Conservation (phyloP, 176 grass and related monocot genomes). For the Phyllostachys edulis region DNA sequence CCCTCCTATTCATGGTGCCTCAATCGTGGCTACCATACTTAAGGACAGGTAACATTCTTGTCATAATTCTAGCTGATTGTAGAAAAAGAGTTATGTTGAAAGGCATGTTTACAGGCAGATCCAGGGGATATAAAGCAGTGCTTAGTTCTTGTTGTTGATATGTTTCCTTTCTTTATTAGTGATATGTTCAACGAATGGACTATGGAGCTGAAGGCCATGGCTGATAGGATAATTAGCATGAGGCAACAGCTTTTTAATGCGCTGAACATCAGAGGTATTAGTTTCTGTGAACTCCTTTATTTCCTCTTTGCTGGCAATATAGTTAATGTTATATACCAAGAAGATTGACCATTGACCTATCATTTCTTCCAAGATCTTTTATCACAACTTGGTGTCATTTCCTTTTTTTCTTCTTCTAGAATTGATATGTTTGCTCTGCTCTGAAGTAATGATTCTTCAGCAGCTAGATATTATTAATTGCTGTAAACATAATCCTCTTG, state of each 20-base stretch:
- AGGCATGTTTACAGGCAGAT: not conserved
- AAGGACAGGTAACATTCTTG: conserved; percentile 63
- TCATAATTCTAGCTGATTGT: not conserved
- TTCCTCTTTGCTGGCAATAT: conserved; percentile 11
- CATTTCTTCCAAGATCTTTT: not conserved
- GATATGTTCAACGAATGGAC: conserved; percentile 93
- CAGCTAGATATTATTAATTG: not conserved
- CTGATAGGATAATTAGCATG: conserved; percentile 95
- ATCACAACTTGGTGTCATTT: not conserved
- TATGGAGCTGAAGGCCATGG: conserved; percentile 92
- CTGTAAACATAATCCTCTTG: not conserved
- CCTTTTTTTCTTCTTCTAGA: not conserved
- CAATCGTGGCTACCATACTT: conserved; percentile 92
- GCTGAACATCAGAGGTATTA: conserved; percentile 67
- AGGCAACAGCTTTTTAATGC: conserved; percentile 87
- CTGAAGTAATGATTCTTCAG: not conserved
- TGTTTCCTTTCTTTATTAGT: conserved; percentile 40
- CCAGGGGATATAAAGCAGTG: not conserved
- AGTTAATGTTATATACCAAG: conserved; percentile 8
- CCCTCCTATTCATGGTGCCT: conserved; percentile 94
- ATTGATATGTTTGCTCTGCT: not conserved
- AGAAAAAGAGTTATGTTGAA: not conserved
- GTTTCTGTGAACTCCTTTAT: conserved; percentile 32
- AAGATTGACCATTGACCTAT: not conserved
- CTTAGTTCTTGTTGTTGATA: conserved; percentile 29